phyloP scores from a whole-genome alignment of 345 rosid species.

The Erodium maritimum region DNA sequence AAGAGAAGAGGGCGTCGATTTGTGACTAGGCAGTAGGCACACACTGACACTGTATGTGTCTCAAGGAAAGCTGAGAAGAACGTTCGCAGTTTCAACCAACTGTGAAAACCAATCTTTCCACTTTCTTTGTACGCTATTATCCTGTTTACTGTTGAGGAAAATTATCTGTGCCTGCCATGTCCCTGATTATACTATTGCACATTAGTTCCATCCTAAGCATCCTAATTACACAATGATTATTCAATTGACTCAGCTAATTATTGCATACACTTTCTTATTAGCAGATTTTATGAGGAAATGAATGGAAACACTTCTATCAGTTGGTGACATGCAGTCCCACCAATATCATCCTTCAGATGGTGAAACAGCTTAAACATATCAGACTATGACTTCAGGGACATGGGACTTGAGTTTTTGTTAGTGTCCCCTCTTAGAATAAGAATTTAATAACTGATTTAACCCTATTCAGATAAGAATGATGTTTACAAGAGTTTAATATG shows the following conservation, averaged over 20 bases:
- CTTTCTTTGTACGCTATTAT: background rate
- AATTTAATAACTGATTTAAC: background rate
- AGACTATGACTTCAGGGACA: background rate
- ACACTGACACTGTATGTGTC: background rate
- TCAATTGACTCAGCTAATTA: too few relatives aligned
- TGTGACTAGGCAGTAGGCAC: background rate
- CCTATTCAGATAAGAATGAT: background rate
- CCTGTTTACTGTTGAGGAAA: background rate
- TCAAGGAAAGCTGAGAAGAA: background rate
- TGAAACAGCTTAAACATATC: background rate
- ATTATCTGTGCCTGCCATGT: background rate
- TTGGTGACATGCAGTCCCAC: background rate
- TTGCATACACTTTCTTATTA: background rate
- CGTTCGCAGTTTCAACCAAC: background rate
- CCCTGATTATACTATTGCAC: background rate
- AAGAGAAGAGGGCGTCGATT: background rate
- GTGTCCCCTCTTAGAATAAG: background rate
- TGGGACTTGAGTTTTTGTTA: background rate
- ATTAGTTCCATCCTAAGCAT: background rate
- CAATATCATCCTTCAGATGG: background rate
- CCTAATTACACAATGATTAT: background rate
- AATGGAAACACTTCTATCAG: background rate
- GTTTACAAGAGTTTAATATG: background rate
- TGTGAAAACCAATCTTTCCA: too few relatives aligned
- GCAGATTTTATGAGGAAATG: background rate